Evolutionary conservation across 2,329 filamentous ascomycete genomes (phyloP).

Genomic region (Furcasterigmium furcatum): DNA sequence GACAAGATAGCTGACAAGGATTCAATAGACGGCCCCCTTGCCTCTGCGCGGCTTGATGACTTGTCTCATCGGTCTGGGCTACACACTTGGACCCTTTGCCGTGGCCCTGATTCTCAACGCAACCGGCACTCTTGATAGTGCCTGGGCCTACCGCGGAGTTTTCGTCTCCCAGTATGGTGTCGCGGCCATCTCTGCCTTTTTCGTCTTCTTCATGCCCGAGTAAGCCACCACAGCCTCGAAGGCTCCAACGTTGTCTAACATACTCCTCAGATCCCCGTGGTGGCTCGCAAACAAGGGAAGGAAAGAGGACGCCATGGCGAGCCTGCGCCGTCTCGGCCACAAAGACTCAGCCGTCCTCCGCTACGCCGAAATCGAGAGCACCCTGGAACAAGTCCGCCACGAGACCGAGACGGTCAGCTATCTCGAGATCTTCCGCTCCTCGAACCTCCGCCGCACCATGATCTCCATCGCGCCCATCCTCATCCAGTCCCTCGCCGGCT

Average conservation of each 20-base stretch:
- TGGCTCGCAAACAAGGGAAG: conserved; percentile 31
- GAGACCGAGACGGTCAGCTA: conserved; percentile 34
- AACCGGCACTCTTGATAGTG: too few species aligned
- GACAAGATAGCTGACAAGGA: conserved; percentile 10
- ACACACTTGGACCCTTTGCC: conserved; percentile 24
- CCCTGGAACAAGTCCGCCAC: conserved; percentile 24
- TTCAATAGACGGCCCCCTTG: conserved; percentile 19
- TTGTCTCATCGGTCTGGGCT: conserved; percentile 21
- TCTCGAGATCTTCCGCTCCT: conserved; percentile 33
- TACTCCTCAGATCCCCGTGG: conserved; percentile 39
- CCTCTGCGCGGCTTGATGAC: conserved; percentile 23
- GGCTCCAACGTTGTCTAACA: conserved; percentile 26
- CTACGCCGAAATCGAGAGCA: conserved; percentile 22
- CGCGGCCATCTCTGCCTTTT: too few species aligned
- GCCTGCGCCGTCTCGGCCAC: conserved; percentile 26
- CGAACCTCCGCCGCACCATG: conserved; percentile 34
- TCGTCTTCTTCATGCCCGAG: too few species aligned
- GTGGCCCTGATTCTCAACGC: too few species aligned
- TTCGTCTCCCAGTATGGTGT: too few species aligned
- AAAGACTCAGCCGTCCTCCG: conserved; percentile 20
- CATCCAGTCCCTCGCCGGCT: conserved; percentile 29
- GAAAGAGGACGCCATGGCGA: conserved; percentile 27
- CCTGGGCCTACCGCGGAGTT: too few species aligned
- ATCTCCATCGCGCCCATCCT: conserved; percentile 30
- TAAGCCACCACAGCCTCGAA: too few species aligned